Evolutionary conservation across 192 early-diverging fungal genomes (phyloP), one percentile per base, ranked within the genome.

Genomic region (Pecoramyces ruminantium): DNA sequence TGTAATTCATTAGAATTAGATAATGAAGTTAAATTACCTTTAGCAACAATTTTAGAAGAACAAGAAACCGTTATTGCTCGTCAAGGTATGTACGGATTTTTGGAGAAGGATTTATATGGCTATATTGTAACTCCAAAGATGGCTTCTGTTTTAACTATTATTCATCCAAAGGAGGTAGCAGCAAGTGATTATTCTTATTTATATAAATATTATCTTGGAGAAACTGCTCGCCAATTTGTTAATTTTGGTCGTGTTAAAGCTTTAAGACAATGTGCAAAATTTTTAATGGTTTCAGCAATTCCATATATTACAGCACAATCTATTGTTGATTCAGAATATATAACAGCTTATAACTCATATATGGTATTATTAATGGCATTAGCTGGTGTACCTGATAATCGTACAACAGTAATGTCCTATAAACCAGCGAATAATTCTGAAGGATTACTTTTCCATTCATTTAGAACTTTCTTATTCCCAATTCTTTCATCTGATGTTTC

Each of bases 171-270:
- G 29, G 83, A 86, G 17, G 85, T 88, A 0, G 85, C 86, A 21
- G 38, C 51, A 16, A 84, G 83, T 78, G 85, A 86, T 77, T 86
- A 79, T 38, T 82, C 85, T 18, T 79, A 78, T 13, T 80, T 87
- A 77, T 87, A 85, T 79, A 81, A 84, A 30, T 88, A 84, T 79
- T 88, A 86, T 78, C 79, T 87, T n/a, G 87, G 86, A 14, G 86
- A 88, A 81, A 51, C 85, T 27, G 85, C 86, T 14, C 30, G 83
- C 42, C 84, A 83, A 78, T 88, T 87, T 79, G 29, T 85, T 27
- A 28, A 79, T 21, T 81, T 83, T 80, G 87, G 86, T 17, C 83
- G 87, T 2, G 79, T 83, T 14, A 88, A 88, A 79, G 87, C 87
- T 2, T 34, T 83, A 79, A 58, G 86, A 58, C 87, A 88, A 67